These are phyloP conservation scores for Scedosporium dehoogii DNA, from an alignment of 2,329 filamentous ascomycete genomes.

Conservation along the genomic window DNA sequence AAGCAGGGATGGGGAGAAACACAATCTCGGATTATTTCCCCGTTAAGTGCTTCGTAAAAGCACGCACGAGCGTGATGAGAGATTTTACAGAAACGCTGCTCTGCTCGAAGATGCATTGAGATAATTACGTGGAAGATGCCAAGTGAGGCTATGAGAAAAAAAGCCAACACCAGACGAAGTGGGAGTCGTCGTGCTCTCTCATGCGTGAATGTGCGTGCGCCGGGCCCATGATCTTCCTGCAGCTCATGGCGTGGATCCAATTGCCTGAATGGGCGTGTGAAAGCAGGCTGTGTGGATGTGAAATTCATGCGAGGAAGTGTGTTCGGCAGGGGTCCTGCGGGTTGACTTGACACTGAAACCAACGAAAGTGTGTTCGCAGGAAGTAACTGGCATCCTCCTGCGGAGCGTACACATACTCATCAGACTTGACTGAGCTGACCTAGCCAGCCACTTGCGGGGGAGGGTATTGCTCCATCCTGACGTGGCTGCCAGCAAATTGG, in stretches of 20 bases:
- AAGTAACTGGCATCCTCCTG: too few relatives aligned
- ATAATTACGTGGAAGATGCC: neutral
- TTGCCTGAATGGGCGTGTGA: neutral
- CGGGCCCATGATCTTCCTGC: neutral
- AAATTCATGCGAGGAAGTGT: neutral
- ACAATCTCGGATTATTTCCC: too few relatives aligned
- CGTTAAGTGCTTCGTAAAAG: too few relatives aligned
- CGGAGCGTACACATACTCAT: neutral
- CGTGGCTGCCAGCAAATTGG: neutral
- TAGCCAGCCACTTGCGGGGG: neutral
- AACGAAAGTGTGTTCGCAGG: too few relatives aligned
- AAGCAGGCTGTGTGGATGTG: neutral
- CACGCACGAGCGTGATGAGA: too few relatives aligned
- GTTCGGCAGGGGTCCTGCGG: neutral
- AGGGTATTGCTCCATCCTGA: neutral
- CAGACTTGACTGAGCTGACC: too few relatives aligned
- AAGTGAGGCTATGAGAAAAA: neutral
- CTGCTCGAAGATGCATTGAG: neutral
- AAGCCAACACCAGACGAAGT: neutral
- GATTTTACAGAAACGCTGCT: neutral
- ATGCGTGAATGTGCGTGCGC: neutral
- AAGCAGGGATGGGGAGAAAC: too few relatives aligned
- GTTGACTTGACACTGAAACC: too few relatives aligned
- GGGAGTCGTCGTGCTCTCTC: neutral
- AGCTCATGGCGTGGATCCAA: neutral